A percentile compares a stretch with the other conserved stretches of the same genome.
These are phyloP conservation scores for Citrullus colocynthis DNA, from an alignment of 306 rosid genomes.

Conservation along the genomic window DNA sequence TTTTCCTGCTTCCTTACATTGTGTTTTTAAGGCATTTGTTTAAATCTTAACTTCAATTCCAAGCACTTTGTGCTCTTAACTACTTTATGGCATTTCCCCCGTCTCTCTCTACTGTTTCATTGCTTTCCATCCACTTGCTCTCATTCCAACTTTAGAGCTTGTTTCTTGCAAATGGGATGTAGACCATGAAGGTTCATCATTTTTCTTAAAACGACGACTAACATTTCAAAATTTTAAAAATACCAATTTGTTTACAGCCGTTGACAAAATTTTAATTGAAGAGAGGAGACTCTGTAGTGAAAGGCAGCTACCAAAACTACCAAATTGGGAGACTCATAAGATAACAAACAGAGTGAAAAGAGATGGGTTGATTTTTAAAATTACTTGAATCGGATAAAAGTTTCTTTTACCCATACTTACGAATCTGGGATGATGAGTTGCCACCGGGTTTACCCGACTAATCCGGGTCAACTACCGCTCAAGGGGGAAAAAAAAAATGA, in stretches of 20 bases:
- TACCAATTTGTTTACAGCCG: background rate
- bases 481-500: background rate
- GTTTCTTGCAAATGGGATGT: background rate
- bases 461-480: conserved; percentile 44
- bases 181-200: background rate
- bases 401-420: conserved; percentile 6
- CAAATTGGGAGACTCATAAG: background rate
- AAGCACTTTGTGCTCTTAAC: background rate
- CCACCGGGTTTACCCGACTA: conserved; percentile 32
- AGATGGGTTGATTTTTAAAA: background rate
- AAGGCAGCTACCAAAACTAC: background rate
- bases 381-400: background rate
- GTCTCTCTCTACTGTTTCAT: background rate
- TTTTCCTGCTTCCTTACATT: no score
- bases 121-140: background rate
- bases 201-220: background rate
- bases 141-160: background rate
- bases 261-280: background rate
- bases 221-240: background rate
- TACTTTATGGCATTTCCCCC: background rate
- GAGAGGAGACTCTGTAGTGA: background rate
- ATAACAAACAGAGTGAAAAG: background rate
- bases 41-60: no score
- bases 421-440: conserved; percentile 26
- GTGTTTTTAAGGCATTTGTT: no score